These are phyloP conservation scores for Radiomyces spectabilis DNA, from an alignment of 192 early-diverging fungal genomes.

Conservation along the genomic window DNA sequence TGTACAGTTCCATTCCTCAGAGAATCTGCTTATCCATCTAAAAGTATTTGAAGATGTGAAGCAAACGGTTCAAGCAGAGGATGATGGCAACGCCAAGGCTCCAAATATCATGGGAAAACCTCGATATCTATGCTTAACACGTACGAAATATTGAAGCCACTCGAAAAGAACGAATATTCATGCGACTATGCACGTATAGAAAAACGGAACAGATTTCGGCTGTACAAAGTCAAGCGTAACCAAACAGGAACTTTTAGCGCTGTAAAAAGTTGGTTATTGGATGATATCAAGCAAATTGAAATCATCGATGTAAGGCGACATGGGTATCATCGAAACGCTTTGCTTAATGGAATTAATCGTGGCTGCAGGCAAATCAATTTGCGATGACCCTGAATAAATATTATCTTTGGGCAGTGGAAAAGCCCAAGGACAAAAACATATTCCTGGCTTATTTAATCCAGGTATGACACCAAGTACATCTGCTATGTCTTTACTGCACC, in stretches of 20 bases:
- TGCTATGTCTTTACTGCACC: background rate
- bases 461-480: constrained; percentile 3
- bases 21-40: constrained; percentile 30
- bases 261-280: constrained; percentile 46
- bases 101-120: constrained; percentile 38
- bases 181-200: constrained; percentile 9
- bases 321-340: no score
- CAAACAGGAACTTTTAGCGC: constrained; percentile 43
- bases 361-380: constrained; percentile 34
- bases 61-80: constrained; percentile 19
- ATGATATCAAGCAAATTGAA: constrained; percentile 41
- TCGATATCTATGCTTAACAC: constrained; percentile 46
- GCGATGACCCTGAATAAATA: constrained; percentile 40
- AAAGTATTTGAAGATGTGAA: constrained; percentile 47
- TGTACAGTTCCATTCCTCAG: background rate
- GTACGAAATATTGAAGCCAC: constrained; percentile 14
- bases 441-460: constrained; percentile 36
- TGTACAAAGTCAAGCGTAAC: constrained; percentile 45
- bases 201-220: constrained; percentile 31
- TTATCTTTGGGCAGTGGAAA: constrained; percentile 46
- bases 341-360: background rate
- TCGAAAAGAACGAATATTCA: background rate
- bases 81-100: constrained; percentile 7
- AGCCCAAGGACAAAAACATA: constrained; percentile 34
- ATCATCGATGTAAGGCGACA: constrained; percentile 38